Percentiles rank a stretch among this genome's conserved stretches.
phyloP scores from a whole-genome alignment of 805 yeast species.

The Scheffersomyces ergatensis region DNA sequence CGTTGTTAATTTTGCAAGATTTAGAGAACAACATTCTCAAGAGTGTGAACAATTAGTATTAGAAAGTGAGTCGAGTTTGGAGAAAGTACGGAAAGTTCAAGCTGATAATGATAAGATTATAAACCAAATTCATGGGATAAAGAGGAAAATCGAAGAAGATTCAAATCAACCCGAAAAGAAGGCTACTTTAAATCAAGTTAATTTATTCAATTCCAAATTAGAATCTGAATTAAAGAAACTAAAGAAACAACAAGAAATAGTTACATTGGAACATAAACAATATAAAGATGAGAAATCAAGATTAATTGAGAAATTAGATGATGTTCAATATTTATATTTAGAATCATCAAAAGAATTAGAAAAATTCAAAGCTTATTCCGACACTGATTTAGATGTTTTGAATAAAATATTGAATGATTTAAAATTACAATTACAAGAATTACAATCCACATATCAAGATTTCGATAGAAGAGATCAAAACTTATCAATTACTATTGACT shows the following conservation, averaged over 20 bases:
- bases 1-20: conserved; percentile 80
- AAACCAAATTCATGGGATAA: conserved; percentile 27
- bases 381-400: conserved; percentile 58
- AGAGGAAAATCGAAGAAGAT: conserved; percentile 29
- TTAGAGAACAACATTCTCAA: conserved; percentile 70
- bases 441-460: conserved; percentile 19
- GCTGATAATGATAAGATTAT: conserved; percentile 40
- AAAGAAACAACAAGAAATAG: conserved; percentile 59
- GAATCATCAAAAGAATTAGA: conserved; percentile 61
- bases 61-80: conserved; percentile 27
- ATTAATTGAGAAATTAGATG: conserved; percentile 58
- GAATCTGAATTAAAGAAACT: conserved; percentile 62
- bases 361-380: conserved; percentile 55
- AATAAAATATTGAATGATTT: conserved; percentile 53
- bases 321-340: conserved; percentile 52
- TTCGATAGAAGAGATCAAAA: conserved; percentile 48
- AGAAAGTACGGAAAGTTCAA: conserved; percentile 33
- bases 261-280: conserved; percentile 58
- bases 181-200: conserved; percentile 37
- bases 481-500: conserved; percentile 52
- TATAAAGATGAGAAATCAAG: conserved; percentile 64
- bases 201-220: conserved; percentile 48
- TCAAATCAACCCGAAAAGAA: conserved; percentile 21
- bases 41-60: conserved; percentile 63
- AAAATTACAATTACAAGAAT: conserved; percentile 38